Conservation (phyloP, 768 basidiomycete species). For the Kwoniella dejecticola region DNA sequence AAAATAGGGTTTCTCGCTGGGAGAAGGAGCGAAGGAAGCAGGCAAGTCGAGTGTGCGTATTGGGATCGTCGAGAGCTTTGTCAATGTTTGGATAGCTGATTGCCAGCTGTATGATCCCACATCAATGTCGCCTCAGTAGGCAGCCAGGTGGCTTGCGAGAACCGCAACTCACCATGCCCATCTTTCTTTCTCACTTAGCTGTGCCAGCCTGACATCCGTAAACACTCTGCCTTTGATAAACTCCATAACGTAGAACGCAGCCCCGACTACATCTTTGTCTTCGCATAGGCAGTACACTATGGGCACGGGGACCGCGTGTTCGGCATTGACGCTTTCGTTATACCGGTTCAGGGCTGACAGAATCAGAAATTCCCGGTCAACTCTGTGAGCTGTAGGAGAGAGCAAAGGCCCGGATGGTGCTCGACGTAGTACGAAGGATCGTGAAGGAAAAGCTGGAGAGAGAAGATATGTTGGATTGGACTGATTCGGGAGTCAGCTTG, state of each 20-base stretch:
- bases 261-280: conserved; percentile 74
- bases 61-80: conserved; percentile 59
- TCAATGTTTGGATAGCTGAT: conserved; percentile 47
- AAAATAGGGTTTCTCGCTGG: conserved; percentile 66
- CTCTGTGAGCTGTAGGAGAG: conserved; percentile 88
- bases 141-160: too few species aligned
- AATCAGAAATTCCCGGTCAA: conserved; percentile 88
- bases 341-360: conserved; percentile 74
- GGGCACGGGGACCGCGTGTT: conserved; percentile 73
- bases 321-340: conserved; percentile 61
- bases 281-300: conserved; percentile 80
- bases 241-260: conserved; percentile 95
- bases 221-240: conserved; percentile 93
- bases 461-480: conserved; percentile 97
- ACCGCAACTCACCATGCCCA: conserved; percentile 75
- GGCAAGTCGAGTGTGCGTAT: conserved; percentile 65
- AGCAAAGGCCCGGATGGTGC: conserved; percentile 86
- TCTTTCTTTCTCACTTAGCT: conserved; percentile 64
- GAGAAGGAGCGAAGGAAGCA: conserved; percentile 54
- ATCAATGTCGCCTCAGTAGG: too few species aligned
- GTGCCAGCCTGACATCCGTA: conserved; percentile 76
- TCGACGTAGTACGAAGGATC: conserved; percentile 82
- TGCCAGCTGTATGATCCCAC: conserved; percentile 40
- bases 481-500: conserved; percentile 56
- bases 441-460: conserved; percentile 67